A percentile compares a stretch with the other conserved stretches of the same genome.
Conservation (phyloP, 78 protist species). For the Chrysochromulina tobinii region DNA sequence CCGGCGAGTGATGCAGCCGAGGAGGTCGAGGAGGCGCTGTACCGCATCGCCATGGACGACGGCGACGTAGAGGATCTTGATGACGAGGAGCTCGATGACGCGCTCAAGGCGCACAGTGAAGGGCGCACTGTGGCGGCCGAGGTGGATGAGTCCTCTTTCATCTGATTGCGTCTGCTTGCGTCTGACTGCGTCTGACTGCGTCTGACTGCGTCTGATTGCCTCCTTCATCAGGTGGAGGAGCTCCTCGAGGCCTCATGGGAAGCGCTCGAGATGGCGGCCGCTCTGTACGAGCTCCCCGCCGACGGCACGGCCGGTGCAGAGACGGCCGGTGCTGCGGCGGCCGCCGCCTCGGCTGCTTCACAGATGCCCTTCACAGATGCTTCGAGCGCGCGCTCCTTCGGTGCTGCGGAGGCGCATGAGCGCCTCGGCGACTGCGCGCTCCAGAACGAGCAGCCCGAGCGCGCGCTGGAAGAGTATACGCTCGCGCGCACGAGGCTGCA, state of each 20-base stretch:
- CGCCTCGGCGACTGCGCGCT: constrained; percentile 12
- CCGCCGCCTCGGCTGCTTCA: no score
- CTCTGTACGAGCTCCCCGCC: background rate
- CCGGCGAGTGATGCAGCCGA: background rate
- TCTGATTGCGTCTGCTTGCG: no score
- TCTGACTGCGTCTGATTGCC: no score
- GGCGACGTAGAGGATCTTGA: background rate
- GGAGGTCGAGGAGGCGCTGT: background rate
- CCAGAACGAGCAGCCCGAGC: constrained; percentile 21
- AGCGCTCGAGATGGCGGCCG: constrained; percentile 6
- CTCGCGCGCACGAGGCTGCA: background rate
- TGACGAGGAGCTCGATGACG: background rate
- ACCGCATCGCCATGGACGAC: background rate
- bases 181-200: no score
- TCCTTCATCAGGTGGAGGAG: background rate
- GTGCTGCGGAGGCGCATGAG: constrained; percentile 8
- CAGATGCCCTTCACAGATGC: no score
- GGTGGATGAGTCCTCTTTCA: background rate
- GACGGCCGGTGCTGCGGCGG: no score
- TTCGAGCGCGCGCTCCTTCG: background rate
- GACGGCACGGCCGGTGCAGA: background rate
- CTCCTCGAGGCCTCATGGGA: background rate
- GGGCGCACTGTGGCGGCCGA: background rate
- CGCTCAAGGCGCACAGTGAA: background rate
- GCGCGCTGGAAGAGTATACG: background rate